Evolutionary conservation across 2,329 filamentous ascomycete genomes (phyloP).

Genomic region (Colletotrichum chrysophilum): DNA sequence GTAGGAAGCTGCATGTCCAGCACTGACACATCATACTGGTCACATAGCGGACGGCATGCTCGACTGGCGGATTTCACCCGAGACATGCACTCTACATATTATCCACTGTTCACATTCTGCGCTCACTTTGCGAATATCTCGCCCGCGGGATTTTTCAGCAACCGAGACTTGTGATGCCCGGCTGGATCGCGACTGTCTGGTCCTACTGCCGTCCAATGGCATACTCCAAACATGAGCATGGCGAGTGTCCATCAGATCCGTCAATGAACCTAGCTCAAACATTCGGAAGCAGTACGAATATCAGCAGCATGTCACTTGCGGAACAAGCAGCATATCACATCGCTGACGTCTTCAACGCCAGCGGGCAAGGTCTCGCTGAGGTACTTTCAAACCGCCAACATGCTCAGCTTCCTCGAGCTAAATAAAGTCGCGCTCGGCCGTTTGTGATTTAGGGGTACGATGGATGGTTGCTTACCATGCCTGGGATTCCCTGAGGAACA

Average conservation of each 20-base stretch:
- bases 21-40: not conserved
- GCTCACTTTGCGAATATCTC: not conserved
- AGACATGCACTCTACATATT: not conserved
- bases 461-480: not conserved
- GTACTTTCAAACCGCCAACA: not conserved
- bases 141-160: not conserved
- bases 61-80: not conserved
- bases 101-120: not conserved
- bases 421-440: constrained; percentile 6
- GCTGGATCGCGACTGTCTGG: not conserved
- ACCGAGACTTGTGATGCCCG: not conserved
- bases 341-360: not conserved
- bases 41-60: not conserved
- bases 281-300: not conserved
- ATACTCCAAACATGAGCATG: not conserved
- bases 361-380: not conserved
- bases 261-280: not conserved
- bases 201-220: not conserved
- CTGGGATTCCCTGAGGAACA: constrained; percentile 1
- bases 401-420: not conserved
- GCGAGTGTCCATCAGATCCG: not conserved
- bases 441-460: constrained; percentile 2
- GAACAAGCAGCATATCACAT: not conserved
- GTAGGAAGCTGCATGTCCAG: not conserved
- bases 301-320: not conserved